phyloP scores from a whole-genome alignment of 164 flowering plant genomes.

The Piper betle region DNA sequence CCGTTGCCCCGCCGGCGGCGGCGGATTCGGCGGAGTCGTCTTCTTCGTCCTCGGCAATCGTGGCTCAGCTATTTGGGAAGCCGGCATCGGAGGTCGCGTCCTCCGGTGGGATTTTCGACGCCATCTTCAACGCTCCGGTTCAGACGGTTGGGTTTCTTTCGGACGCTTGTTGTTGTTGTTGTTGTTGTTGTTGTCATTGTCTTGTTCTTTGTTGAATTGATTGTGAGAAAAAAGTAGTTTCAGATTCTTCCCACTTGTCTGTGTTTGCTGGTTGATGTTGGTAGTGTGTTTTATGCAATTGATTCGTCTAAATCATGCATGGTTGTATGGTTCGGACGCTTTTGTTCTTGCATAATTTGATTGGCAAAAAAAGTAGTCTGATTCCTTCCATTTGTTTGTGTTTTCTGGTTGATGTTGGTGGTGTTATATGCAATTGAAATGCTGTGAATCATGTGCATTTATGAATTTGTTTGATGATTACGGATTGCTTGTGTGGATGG shows the following conservation, averaged over 20 bases:
- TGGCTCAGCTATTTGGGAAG: slow-evolving; percentile 1
- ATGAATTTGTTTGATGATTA: too few species aligned
- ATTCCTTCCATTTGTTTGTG: too few species aligned
- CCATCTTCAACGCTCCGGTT: slow-evolving; percentile 1
- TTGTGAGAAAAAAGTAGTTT: neutral
- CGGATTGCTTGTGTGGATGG: too few species aligned
- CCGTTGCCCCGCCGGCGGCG: neutral
- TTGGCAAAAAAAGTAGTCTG: too few species aligned
- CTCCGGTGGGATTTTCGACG: slow-evolving; percentile 1
- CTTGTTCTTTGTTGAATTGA: neutral
- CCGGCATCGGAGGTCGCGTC: neutral
- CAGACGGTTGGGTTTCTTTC: neutral
- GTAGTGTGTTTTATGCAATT: neutral
- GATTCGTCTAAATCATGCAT: neutral
- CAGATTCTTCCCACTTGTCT: neutral
- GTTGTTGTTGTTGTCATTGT: neutral
- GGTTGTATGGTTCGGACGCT: neutral
- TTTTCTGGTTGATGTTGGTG: too few species aligned
- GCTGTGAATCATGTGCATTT: neutral
- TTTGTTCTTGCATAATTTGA: too few species aligned
- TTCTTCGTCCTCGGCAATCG: neutral
- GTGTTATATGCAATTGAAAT: too few species aligned
- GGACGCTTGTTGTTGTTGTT: neutral
- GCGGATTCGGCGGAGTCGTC: neutral
- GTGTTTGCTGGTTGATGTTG: neutral